Base-by-base conservation (phyloP, 1,284 basidiomycete genomes). In the Microbotryum scabiosae region DNA sequence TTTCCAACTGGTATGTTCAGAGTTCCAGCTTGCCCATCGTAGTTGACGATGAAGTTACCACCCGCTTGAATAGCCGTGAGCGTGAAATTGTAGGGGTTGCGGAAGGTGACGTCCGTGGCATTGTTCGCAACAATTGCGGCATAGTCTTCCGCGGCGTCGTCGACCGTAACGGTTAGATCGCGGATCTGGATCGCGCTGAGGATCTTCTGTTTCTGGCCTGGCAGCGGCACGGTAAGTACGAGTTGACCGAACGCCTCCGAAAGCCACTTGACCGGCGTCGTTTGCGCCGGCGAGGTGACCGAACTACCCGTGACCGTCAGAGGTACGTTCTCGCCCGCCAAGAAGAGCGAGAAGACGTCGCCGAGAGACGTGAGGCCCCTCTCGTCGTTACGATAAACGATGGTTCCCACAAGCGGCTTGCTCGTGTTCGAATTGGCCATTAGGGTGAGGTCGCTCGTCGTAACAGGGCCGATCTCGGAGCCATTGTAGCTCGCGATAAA, bases 31-130 rank as follows among this genome's bases (percentile, higher is more conserved):
- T 60, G 51, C 5, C 60, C 60, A 14, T 46, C 41, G 49, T 62
- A 65, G 36, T 60, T 57, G 55, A 55, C n/a, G 26, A 54, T 36
- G 28, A 45, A 54, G 51, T 60, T 51, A 28, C 63, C 64, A 14
- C 64, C 64, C 3, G 64, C 61, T 18, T 63, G 64, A 8, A 63
- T 58, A 5, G 62, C 54, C 18, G 55, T 54, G 12, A 89, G 73
- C 21, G 82, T 82, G 76, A 88, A 89, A 7, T 82, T 83, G 74
- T 88, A 88, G 1, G 87, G 87, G 75, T 88, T 89, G 73, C 82
- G 25, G 55, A 59, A 65, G 16, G 79, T 76, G 18, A 85, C 86
- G 4, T 84, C 66, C 1, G 85, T 85, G 60, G 78, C 76, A 59
- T 82, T 78, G 26, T 85, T 86, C 67, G 81, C 80, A 0, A 83